Conservation (phyloP, 169 alveolate genomes). For the Plasmodium gallinaceum region DNA sequence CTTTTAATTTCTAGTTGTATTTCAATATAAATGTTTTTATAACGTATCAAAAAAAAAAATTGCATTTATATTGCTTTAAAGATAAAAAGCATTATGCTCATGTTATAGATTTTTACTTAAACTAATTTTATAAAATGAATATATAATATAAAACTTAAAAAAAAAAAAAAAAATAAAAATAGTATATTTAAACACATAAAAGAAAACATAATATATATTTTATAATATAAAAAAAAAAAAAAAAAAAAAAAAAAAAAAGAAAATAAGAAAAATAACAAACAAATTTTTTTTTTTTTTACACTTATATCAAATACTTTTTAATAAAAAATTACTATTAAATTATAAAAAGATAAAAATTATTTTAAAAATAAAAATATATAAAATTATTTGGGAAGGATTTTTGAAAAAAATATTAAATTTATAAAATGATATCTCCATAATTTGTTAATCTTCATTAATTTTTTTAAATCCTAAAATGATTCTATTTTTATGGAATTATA, state of each 20-base stretch:
- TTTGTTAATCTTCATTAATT: neutral
- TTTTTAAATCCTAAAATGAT: neutral
- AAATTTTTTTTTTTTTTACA: neutral
- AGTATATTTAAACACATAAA: neutral
- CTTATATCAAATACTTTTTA: slow-evolving; percentile 7
- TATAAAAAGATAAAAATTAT: slow-evolving; percentile 3
- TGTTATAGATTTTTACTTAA: no score
- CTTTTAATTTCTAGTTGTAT: no score
- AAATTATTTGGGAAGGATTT: neutral
- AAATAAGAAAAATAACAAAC: no score
- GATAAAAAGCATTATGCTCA: no score
- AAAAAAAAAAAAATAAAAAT: neutral
- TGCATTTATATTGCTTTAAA: no score
- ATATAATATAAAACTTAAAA: neutral
- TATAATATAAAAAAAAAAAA: no score
- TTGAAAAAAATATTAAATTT: slow-evolving; percentile 19
- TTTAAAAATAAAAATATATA: slow-evolving; percentile 15
- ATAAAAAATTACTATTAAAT: slow-evolving; percentile 16
- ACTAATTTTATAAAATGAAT: neutral
- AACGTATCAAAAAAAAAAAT: no score
- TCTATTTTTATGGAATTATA: neutral
- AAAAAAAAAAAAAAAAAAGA: no score
- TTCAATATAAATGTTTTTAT: no score
- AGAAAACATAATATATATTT: no score
- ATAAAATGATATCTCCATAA: neutral